phyloP scores from a whole-genome alignment of 2,329 filamentous ascomycete genomes.

The Aspergillus ustus region DNA sequence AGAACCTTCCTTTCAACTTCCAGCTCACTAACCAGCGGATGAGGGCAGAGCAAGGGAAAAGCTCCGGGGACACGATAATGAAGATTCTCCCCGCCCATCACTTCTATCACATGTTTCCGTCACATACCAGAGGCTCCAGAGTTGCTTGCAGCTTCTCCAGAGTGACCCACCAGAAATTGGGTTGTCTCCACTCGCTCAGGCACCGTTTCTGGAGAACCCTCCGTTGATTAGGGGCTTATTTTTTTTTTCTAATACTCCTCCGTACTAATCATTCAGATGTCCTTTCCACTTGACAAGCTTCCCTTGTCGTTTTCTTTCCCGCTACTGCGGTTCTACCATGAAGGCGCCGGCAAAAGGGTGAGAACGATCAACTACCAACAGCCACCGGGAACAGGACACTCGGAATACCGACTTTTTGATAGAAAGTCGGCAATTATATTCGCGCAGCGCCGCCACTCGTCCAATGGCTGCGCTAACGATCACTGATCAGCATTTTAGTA shows the following conservation, averaged over 20 bases:
- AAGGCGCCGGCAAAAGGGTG: background rate
- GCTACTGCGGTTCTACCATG: background rate
- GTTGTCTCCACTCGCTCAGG: slow-evolving; percentile 3
- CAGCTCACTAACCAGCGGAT: background rate
- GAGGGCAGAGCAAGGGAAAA: background rate
- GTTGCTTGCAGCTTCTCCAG: background rate
- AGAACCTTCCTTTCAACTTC: background rate
- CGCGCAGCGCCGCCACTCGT: background rate
- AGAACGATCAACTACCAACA: background rate
- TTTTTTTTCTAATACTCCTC: background rate
- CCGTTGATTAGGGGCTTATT: background rate
- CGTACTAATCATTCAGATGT: background rate
- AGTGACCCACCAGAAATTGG: background rate
- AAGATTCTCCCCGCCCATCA: background rate
- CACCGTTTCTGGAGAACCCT: slow-evolving; percentile 2
- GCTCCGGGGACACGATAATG: background rate
- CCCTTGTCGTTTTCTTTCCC: background rate
- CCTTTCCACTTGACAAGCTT: background rate
- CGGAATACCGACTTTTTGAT: background rate
- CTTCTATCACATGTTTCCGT: slow-evolving; percentile 27
- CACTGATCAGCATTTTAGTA: background rate
- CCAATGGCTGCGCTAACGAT: background rate
- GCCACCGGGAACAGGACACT: background rate
- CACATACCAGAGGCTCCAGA: background rate
- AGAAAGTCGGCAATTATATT: background rate